Evolutionary conservation across 2,329 filamentous ascomycete genomes (phyloP).

Genomic region (Aspergillus candidus): DNA sequence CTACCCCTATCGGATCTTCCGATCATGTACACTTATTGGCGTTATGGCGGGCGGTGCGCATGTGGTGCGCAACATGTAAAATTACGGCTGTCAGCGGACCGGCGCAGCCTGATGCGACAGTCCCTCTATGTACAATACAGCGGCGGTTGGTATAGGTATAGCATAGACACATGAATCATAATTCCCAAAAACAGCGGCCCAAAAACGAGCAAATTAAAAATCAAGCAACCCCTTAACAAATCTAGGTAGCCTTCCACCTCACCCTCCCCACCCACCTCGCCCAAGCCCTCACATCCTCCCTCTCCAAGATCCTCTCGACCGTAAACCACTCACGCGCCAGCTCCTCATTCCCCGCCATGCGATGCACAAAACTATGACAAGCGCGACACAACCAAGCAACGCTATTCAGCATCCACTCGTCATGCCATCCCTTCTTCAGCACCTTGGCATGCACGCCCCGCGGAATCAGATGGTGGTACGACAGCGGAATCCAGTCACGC

Average conservation of each 20-base stretch:
- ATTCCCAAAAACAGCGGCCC: too few species aligned
- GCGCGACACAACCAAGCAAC: conserved; percentile 83
- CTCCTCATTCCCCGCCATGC: conserved; percentile 68
- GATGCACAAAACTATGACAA: conserved; percentile 77
- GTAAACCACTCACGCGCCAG: conserved; percentile 67
- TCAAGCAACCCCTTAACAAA: background rate
- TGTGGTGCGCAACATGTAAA: conserved; percentile 8
- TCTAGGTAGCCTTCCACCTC: conserved; percentile 61
- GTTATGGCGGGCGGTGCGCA: background rate
- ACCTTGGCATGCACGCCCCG: conserved; percentile 68
- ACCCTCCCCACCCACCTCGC: conserved; percentile 66
- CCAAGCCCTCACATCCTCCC: conserved; percentile 67
- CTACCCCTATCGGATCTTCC: too few species aligned
- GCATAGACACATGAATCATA: too few species aligned
- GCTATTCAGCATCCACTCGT: conserved; percentile 65
- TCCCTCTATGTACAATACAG: too few species aligned
- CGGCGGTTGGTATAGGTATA: too few species aligned
- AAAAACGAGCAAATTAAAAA: background rate
- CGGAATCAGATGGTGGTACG: conserved; percentile 85
- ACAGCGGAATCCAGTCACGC: conserved; percentile 66
- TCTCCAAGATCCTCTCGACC: conserved; percentile 62
- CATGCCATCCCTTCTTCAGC: conserved; percentile 72
- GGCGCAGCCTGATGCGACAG: too few species aligned
- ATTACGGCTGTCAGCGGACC: background rate
- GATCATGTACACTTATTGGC: too few species aligned